Evolutionary conservation across 129 eudicot genomes (phyloP).

Genomic region (Logfia minima): DNA sequence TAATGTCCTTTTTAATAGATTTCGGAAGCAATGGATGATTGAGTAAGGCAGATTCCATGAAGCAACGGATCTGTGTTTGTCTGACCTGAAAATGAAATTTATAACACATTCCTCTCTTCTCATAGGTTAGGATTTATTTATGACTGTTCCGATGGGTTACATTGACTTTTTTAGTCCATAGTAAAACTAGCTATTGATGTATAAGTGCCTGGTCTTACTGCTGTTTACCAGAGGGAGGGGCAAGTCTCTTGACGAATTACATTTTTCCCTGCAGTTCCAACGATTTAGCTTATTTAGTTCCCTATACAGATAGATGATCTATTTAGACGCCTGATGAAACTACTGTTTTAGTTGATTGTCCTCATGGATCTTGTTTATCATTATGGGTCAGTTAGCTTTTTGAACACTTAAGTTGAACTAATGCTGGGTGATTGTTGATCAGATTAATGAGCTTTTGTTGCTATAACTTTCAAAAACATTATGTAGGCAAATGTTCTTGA

Average conservation of each 20-base stretch:
- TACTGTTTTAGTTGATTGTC: background rate
- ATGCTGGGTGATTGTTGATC: constrained; percentile 1
- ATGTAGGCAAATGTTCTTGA: constrained; percentile 71
- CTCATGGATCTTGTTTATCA: background rate
- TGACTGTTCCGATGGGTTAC: too few relatives aligned
- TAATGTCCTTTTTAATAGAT: constrained; percentile 42
- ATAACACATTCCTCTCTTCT: too few relatives aligned
- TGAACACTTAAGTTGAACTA: background rate
- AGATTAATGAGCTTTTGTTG: background rate
- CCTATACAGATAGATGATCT: background rate
- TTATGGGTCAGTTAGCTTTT: background rate
- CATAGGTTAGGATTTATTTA: too few relatives aligned
- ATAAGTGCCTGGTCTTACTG: too few relatives aligned
- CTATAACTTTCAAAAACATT: constrained; percentile 24
- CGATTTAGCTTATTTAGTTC: too few relatives aligned
- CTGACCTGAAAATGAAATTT: background rate
- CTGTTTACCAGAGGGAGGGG: too few relatives aligned
- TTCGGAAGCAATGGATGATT: constrained; percentile 73
- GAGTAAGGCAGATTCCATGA: constrained; percentile 56
- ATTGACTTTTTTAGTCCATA: background rate
- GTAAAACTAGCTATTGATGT: too few relatives aligned
- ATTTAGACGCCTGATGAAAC: background rate
- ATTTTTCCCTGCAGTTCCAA: too few relatives aligned
- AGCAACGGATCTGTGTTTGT: background rate
- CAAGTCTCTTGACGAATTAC: too few relatives aligned